Conservation (phyloP, 345 rosid species). For the Eutrema heterophyllum region DNA sequence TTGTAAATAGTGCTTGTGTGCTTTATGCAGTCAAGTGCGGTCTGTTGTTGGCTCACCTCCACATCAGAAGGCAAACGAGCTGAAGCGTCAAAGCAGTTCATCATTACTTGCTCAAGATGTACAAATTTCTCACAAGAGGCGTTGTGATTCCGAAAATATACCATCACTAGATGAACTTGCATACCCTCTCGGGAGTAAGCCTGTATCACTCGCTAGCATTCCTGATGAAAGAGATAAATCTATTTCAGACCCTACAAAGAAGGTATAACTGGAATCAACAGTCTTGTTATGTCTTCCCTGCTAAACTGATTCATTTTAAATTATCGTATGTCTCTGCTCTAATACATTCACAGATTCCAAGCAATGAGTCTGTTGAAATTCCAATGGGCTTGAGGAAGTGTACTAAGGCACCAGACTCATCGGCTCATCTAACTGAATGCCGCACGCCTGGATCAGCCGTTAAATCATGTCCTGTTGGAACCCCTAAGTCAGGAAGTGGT, state of each 20-base stretch:
- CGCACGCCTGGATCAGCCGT: constrained; percentile 60
- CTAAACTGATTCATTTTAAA: constrained; percentile 10
- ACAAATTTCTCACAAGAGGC: constrained; percentile 49
- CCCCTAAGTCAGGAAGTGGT: constrained; percentile 75
- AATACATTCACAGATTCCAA: constrained; percentile 28
- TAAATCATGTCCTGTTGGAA: constrained; percentile 39
- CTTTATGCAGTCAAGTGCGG: constrained; percentile 53
- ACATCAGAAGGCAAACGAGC: constrained; percentile 37
- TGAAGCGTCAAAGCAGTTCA: constrained; percentile 53
- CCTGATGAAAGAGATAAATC: constrained; percentile 31
- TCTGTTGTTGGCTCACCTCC: constrained; percentile 44
- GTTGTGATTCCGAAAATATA: constrained; percentile 27
- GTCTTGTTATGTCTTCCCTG: background rate
- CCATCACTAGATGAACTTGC: constrained; percentile 27
- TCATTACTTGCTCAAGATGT: constrained; percentile 36
- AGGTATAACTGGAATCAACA: constrained; percentile 37
- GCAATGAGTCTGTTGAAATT: constrained; percentile 27
- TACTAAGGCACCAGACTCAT: constrained; percentile 37
- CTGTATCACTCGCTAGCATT: constrained; percentile 34
- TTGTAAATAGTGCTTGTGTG: constrained; percentile 9
- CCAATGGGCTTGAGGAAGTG: constrained; percentile 63
- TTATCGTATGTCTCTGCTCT: background rate
- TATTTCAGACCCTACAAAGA: constrained; percentile 27
- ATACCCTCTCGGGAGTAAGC: constrained; percentile 34
- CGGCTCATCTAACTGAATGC: constrained; percentile 37